Base-by-base conservation (phyloP, 2,329 filamentous ascomycete species). In the Arthroderma uncinatum region DNA sequence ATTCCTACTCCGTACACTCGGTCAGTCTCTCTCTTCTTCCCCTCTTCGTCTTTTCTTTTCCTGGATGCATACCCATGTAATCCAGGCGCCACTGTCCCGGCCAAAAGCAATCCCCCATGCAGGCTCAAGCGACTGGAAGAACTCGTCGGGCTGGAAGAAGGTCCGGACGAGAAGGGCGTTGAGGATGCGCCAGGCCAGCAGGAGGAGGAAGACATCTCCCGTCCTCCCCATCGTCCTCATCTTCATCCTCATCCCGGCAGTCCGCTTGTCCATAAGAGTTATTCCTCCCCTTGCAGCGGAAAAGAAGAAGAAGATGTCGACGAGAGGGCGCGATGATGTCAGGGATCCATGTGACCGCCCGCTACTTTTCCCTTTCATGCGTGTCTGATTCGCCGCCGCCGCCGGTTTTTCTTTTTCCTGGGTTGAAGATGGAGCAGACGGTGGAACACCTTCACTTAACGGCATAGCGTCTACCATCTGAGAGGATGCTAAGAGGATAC, bases 91-190 rank as follows among this genome's bases (percentile, higher is more conserved):
- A 70, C 85, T 87, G 12, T 78, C 70, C 1, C 76, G 67, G 21
- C 91, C 91, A 77, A 95, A 96, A 2, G 87, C 87, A 57, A 93
- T 79, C 65, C 84, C 78, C 91, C 92, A 97, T 63, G 93, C 93
- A 55, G 93, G 92, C 74, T 98, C 93, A 47, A 97, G 81, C 1
- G 90, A 87, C 69, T 98, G 93, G 67, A 93, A 98, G 76, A 89
- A 97, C 72, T 98, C 93, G 75, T 98, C 93, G 28, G 93, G 93
- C 72, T 98, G 93, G 74, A 98, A 98, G 71, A 96, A 98, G 19
- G 93, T 97, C 62, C 82, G 78, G 58, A 94, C 77, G 61, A 79
- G 82, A 64, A 93, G 78, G 33, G 89, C 84, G 74, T 95, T 95
- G 69, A 87, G 70, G 62, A 92, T 79, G 56, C 93, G 88, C 61